phyloP scores from a whole-genome alignment of 1,139 yeast genomes.

The Taiozyma sp. region DNA sequence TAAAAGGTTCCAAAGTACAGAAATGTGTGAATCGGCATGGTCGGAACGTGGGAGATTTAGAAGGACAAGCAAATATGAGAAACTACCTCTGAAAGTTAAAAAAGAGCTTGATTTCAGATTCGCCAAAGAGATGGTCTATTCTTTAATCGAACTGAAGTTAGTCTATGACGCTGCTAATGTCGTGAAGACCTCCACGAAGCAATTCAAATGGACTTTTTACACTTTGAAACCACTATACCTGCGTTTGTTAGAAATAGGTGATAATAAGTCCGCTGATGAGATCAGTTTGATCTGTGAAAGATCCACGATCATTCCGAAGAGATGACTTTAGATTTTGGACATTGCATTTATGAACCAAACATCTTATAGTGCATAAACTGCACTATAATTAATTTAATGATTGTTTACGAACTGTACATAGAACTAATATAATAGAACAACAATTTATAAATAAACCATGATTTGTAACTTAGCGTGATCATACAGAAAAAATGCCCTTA shows the following conservation, averaged over 20 bases:
- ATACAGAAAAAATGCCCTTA: too few species aligned
- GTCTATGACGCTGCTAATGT: constrained; percentile 68
- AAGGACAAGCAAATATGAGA: constrained; percentile 43
- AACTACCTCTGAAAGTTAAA: constrained; percentile 34
- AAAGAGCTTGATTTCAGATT: constrained; percentile 57
- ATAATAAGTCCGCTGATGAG: constrained; percentile 32
- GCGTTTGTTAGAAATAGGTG: constrained; percentile 47
- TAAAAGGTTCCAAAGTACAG: constrained; percentile 43
- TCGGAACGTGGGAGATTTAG: constrained; percentile 71
- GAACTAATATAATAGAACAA: not conserved
- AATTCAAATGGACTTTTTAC: constrained; percentile 67
- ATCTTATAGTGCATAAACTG: not conserved
- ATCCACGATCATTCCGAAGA: not conserved
- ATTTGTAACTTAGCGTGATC: too few species aligned
- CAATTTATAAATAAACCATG: not conserved
- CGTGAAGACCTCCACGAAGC: constrained; percentile 58
- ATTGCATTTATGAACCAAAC: not conserved
- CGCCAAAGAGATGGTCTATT: constrained; percentile 57
- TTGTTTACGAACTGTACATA: not conserved
- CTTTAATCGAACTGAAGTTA: constrained; percentile 45
- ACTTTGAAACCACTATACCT: constrained; percentile 43
- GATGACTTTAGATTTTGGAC: not conserved
- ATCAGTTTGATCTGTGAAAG: constrained; percentile 31
- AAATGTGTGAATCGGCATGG: constrained; percentile 67
- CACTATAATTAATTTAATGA: not conserved